These are phyloP conservation scores for Vachellia collinsii DNA, from an alignment of 306 rosid species.

Conservation along the genomic window DNA sequence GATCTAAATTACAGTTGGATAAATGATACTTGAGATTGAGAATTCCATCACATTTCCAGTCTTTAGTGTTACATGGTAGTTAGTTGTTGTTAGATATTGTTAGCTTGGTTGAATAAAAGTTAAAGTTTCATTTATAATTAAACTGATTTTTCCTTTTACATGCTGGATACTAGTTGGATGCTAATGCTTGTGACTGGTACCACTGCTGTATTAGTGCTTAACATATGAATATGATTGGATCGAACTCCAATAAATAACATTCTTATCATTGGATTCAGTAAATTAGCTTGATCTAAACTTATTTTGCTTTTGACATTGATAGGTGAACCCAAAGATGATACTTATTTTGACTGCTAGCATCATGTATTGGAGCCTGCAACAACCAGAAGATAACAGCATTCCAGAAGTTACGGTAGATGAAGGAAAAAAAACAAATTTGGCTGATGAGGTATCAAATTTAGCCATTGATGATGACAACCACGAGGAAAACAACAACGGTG, in stretches of 20 bases:
- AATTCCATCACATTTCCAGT: not conserved
- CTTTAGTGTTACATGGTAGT: not conserved
- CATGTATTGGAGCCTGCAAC: conserved; percentile 95
- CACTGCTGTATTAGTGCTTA: not conserved
- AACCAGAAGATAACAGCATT: conserved; percentile 43
- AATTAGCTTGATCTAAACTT: conserved; percentile 11
- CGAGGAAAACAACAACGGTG: not conserved
- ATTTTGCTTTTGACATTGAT: conserved; percentile 30
- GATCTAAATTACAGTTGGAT: no score
- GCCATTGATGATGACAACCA: conserved; percentile 30
- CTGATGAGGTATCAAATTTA: conserved; percentile 52
- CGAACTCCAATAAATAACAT: not conserved
- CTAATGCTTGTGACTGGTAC: not conserved
- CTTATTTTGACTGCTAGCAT: conserved; percentile 90
- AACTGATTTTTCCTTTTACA: no score
- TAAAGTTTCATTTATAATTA: no score
- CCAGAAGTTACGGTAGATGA: conserved; percentile 37
- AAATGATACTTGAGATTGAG: not conserved
- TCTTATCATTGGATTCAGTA: conserved; percentile 16
- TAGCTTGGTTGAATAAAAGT: no score
- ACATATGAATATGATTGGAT: conserved; percentile 1
- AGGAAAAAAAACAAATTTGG: conserved; percentile 44
- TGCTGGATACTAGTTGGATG: no score
- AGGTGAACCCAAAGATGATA: conserved; percentile 99
- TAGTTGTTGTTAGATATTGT: not conserved